Conservation (phyloP, 805 yeast species). For the Wickerhamomyces canadensis region DNA sequence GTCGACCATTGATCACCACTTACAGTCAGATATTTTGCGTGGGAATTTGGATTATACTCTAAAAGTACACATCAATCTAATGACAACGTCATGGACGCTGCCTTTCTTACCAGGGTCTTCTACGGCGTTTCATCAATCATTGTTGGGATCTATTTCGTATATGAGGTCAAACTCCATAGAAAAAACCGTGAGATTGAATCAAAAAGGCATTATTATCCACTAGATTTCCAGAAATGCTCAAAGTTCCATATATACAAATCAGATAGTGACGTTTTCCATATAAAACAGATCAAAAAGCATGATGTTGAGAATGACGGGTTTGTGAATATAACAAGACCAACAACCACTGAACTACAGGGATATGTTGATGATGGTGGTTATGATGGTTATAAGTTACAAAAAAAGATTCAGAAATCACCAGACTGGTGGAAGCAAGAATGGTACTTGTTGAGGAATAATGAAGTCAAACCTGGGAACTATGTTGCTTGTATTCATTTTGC, state of each 20-base stretch:
- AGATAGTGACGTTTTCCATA: background rate
- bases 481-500: background rate
- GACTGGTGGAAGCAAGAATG: constrained; percentile 1
- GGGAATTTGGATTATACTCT: too few species aligned
- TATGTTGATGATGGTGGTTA: background rate
- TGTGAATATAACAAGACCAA: too few species aligned
- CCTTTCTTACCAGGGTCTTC: background rate
- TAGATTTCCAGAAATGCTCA: background rate
- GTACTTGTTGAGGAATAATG: background rate
- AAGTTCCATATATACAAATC: background rate
- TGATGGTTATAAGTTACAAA: background rate
- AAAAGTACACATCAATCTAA: too few species aligned
- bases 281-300: background rate
- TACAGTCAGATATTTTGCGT: too few species aligned
- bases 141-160: background rate
- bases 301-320: too few species aligned
- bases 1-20: too few species aligned
- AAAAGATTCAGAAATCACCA: background rate
- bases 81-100: background rate
- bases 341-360: too few species aligned
- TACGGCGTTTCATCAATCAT: background rate
- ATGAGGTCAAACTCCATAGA: background rate
- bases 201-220: background rate
- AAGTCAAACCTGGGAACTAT: background rate
- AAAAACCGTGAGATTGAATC: background rate